These are phyloP conservation scores for Peniophora sp. DNA, from an alignment of 1,284 basidiomycete genomes.

Conservation along the genomic window DNA sequence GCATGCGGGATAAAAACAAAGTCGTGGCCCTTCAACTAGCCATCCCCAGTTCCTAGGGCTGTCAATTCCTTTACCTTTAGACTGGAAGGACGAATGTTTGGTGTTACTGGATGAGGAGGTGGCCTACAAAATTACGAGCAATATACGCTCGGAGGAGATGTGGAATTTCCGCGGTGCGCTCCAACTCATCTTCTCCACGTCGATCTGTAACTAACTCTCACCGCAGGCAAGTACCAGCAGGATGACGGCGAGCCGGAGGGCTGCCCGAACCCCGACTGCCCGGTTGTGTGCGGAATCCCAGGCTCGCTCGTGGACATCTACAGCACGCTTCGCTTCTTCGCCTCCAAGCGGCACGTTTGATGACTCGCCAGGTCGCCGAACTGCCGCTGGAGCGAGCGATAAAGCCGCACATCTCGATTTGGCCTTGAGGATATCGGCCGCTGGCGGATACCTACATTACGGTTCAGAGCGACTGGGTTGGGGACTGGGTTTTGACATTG, in stretches of 20 bases:
- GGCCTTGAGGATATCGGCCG: too few species aligned
- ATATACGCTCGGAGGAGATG: conserved; percentile 79
- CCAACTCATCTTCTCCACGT: too few species aligned
- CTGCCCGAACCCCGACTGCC: conserved; percentile 72
- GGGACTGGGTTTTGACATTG: too few species aligned
- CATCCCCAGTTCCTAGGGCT: conserved; percentile 68
- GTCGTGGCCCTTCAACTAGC: conserved; percentile 76
- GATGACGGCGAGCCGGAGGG: conserved; percentile 52
- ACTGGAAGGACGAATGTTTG: conserved; percentile 83
- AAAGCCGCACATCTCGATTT: too few species aligned
- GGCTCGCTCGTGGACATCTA: conserved; percentile 69
- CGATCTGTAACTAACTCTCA: too few species aligned
- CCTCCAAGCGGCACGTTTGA: too few species aligned
- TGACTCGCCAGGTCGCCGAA: too few species aligned
- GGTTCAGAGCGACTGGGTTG: too few species aligned
- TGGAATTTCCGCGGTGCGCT: too few species aligned
- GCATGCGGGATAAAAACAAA: conserved; percentile 83
- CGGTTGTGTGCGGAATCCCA: conserved; percentile 71
- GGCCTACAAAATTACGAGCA: conserved; percentile 82
- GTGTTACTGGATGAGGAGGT: conserved; percentile 90
- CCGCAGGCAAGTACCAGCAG: conserved; percentile 50
- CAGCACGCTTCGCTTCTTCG: conserved; percentile 37
- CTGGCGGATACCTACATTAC: too few species aligned
- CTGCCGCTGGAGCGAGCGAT: too few species aligned
- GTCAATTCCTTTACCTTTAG: conserved; percentile 64